Conservation (phyloP, 768 basidiomycete genomes). For the Polyporus arcularius region DNA sequence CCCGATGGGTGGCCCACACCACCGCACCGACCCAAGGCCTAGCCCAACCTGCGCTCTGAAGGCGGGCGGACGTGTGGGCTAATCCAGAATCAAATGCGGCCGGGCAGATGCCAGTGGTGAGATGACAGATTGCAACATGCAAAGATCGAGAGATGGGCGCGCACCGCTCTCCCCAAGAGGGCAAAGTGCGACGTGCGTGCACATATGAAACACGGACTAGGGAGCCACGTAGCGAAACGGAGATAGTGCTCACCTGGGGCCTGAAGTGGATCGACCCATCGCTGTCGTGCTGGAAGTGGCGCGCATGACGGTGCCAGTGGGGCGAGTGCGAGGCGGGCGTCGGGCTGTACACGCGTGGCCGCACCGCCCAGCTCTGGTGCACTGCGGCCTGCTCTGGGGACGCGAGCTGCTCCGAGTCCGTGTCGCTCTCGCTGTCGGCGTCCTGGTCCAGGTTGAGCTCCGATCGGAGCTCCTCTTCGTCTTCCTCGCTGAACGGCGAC, state of each 20-base stretch:
- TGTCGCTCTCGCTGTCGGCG: conserved; percentile 10
- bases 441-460: not conserved
- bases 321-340: not conserved
- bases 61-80: too few relatives aligned
- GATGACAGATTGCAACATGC: not conserved
- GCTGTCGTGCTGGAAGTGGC: not conserved
- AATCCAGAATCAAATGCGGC: too few relatives aligned
- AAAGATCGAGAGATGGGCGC: not conserved
- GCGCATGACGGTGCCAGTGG: not conserved
- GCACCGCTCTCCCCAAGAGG: not conserved
- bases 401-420: conserved; percentile 13
- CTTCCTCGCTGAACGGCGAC: not conserved
- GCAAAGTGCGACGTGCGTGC: not conserved
- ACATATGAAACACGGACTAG: not conserved
- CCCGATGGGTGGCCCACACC: too few relatives aligned
- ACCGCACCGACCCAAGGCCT: too few relatives aligned
- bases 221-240: not conserved
- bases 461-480: not conserved
- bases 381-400: conserved; percentile 5
- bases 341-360: conserved; percentile 3
- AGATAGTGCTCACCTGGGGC: not conserved
- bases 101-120: too few relatives aligned
- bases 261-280: not conserved
- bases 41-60: too few relatives aligned
- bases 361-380: not conserved